Evolutionary conservation across 2,329 filamentous ascomycete species (phyloP).

Genomic region (Erysiphe pulchra): DNA sequence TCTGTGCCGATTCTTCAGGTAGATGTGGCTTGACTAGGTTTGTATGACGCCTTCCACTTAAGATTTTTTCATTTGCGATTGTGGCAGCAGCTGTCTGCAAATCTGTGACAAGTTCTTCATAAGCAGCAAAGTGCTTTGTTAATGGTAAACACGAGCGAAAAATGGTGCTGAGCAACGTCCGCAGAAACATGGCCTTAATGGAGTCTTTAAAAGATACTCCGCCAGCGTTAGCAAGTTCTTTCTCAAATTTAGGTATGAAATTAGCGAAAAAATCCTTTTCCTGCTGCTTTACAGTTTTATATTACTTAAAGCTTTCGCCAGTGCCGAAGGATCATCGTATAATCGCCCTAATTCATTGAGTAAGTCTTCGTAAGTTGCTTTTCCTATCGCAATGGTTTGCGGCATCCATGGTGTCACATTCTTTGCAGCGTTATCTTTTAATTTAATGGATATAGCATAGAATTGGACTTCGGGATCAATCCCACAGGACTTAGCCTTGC

Average conservation of each 20-base stretch:
- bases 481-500: neutral
- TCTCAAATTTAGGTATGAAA: neutral
- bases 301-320: neutral
- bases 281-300: neutral
- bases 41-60: neutral
- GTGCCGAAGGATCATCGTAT: neutral
- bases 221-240: neutral
- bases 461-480: neutral
- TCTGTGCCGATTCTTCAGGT: neutral
- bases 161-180: neutral
- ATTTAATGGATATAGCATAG: neutral
- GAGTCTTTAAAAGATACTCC: neutral
- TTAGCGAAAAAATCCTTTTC: neutral
- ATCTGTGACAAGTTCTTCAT: neutral
- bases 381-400: neutral
- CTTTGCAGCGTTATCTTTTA: neutral
- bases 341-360: neutral
- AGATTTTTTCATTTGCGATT: neutral
- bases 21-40: too few relatives aligned
- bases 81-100: neutral
- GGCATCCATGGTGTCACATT: neutral
- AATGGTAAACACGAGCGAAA: neutral
- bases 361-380: neutral
- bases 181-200: neutral
- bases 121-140: neutral